Evolutionary conservation across 345 rosid genomes (phyloP).

Genomic region (Corchorus capsularis): DNA sequence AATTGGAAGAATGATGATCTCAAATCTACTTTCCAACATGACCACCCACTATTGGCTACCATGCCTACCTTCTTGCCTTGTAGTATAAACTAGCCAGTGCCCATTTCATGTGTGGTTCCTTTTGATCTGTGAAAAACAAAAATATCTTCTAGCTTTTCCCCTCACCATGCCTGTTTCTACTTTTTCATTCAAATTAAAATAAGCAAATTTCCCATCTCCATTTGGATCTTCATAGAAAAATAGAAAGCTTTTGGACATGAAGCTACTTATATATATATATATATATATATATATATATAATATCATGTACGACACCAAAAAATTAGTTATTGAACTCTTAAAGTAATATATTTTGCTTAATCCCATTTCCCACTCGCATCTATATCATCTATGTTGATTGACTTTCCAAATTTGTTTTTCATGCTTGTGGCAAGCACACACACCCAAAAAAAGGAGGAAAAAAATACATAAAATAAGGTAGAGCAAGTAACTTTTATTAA

Average conservation of each 20-base stretch:
- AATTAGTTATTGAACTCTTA: too few species aligned
- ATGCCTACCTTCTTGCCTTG: constrained; percentile 6
- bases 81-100: background rate
- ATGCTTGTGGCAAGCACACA: background rate
- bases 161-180: background rate
- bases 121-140: background rate
- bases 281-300: too few species aligned
- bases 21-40: background rate
- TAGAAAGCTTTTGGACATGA: too few species aligned
- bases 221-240: background rate
- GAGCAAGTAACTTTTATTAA: background rate
- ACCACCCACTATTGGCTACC: background rate
- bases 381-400: too few species aligned
- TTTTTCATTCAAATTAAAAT: background rate
- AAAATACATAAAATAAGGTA: background rate
- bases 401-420: background rate
- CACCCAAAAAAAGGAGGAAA: background rate
- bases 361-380: too few species aligned
- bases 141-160: background rate
- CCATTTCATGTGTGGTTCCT: background rate
- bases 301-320: too few species aligned
- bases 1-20: background rate
- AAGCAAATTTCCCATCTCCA: background rate
- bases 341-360: too few species aligned
- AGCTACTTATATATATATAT: too few species aligned